These are phyloP conservation scores for Diversispora eburnea DNA, from an alignment of 192 early-diverging fungal species.

Conservation along the genomic window DNA sequence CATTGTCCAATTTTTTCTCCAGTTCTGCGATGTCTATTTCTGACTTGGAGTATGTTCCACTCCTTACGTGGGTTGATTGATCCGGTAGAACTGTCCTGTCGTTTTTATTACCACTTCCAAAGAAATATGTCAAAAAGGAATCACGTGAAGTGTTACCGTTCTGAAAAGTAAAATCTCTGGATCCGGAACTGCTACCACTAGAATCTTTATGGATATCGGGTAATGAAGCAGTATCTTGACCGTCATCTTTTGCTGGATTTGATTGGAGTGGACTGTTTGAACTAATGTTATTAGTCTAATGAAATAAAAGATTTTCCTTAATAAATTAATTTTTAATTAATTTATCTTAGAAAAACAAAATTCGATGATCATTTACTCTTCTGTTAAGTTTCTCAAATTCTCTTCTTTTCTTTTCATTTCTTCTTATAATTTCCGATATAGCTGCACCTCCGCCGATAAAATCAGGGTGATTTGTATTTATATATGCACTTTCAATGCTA, in stretches of 20 bases:
- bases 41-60: neutral
- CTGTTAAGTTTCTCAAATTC: conserved; percentile 41
- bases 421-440: conserved; percentile 66
- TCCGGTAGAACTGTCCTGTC: conserved; percentile 11
- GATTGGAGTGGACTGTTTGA: neutral
- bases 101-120: conserved; percentile 38
- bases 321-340: neutral
- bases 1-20: conserved; percentile 26
- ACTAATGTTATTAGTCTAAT: neutral
- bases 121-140: conserved; percentile 50
- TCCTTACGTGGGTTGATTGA: neutral
- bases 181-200: neutral
- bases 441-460: conserved; percentile 77
- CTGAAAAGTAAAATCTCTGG: conserved; percentile 1
- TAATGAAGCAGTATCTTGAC: conserved; percentile 1
- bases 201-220: conserved; percentile 15
- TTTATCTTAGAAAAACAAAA: too few species aligned
- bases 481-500: conserved; percentile 76
- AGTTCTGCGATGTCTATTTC: conserved; percentile 25
- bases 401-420: conserved; percentile 60
- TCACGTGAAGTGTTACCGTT: conserved; percentile 26
- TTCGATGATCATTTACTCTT: conserved; percentile 3
- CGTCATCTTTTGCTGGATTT: conserved; percentile 10
- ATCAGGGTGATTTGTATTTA: conserved; percentile 85
- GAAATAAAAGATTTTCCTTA: neutral